phyloP scores from a whole-genome alignment of 2,329 filamentous ascomycete genomes.

The Cladophialophora bantiana region DNA sequence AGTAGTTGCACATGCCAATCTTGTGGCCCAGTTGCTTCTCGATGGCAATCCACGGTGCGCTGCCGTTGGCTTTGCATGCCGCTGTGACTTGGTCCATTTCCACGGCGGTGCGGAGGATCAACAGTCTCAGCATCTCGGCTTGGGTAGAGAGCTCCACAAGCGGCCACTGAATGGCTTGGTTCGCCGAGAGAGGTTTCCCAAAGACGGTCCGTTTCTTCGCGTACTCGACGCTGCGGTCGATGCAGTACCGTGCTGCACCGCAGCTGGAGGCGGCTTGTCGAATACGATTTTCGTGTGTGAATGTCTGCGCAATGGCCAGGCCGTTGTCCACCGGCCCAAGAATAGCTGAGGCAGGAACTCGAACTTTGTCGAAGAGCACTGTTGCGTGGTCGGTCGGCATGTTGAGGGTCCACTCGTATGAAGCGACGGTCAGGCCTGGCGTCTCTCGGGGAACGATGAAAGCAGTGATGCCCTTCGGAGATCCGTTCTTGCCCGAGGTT shows the following conservation, averaged over 20 bases:
- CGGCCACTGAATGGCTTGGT: conserved; percentile 70
- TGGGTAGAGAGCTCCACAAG: conserved; percentile 69
- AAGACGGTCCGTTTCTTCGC: conserved; percentile 63
- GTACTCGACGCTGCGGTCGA: conserved; percentile 64
- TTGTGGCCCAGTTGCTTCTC: conserved; percentile 67
- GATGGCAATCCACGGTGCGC: conserved; percentile 58
- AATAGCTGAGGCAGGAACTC: conserved; percentile 60
- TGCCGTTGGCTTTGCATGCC: conserved; percentile 42
- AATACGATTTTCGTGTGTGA: conserved; percentile 71
- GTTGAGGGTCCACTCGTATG: conserved; percentile 70
- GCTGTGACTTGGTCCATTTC: conserved; percentile 62
- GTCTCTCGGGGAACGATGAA: conserved; percentile 65
- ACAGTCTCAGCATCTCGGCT: conserved; percentile 66
- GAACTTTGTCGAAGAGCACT: conserved; percentile 63
- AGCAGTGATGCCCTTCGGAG: conserved; percentile 65
- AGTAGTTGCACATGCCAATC: conserved; percentile 72
- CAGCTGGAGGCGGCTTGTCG: conserved; percentile 68
- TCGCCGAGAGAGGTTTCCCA: conserved; percentile 62
- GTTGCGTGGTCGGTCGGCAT: conserved; percentile 73
- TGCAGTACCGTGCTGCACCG: conserved; percentile 66
- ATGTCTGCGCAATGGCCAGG: conserved; percentile 68
- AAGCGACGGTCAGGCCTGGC: conserved; percentile 61
- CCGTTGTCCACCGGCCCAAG: conserved; percentile 62
- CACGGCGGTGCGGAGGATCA: conserved; percentile 67
- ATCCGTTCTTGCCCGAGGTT: conserved; percentile 61